phyloP scores from a whole-genome alignment of 495 filamentous ascomycete species.

The Aspergillus cavernicola region DNA sequence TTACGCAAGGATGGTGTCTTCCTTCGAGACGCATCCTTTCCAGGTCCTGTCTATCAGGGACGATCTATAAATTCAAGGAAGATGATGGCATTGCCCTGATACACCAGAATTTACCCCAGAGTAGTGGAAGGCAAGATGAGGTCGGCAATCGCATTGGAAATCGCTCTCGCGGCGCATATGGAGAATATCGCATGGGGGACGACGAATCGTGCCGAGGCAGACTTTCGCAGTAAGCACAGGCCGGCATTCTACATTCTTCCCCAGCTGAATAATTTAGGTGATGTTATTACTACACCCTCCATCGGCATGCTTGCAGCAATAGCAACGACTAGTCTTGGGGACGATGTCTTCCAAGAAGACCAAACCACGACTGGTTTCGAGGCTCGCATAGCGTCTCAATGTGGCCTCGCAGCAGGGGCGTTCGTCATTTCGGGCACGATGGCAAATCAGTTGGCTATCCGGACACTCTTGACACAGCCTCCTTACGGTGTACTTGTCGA shows the following conservation, averaged over 20 bases:
- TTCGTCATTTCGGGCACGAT: constrained; percentile 1
- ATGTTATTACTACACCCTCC: background rate
- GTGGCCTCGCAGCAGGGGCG: background rate
- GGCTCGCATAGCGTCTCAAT: background rate
- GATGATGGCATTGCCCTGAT: too few relatives aligned
- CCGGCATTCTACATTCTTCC: too few relatives aligned
- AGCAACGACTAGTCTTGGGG: background rate
- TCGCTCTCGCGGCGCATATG: background rate
- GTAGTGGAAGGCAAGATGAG: background rate
- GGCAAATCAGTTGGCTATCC: background rate
- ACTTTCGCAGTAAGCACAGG: background rate
- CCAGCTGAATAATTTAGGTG: background rate
- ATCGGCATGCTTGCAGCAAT: background rate
- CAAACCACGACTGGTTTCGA: background rate
- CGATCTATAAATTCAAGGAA: too few relatives aligned
- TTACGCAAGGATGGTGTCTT: too few relatives aligned
- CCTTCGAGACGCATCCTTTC: too few relatives aligned
- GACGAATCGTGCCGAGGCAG: background rate
- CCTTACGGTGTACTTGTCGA: background rate
- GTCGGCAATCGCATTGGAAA: background rate
- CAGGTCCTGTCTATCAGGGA: too few relatives aligned
- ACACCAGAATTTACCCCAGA: background rate
- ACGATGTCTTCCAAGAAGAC: constrained; percentile 3
- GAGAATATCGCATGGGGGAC: background rate
- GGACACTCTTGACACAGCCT: background rate